Percentiles rank a stretch among this genome's conserved stretches.
phyloP scores from a whole-genome alignment of 495 filamentous ascomycete species.

The Margaritispora aquatica region DNA sequence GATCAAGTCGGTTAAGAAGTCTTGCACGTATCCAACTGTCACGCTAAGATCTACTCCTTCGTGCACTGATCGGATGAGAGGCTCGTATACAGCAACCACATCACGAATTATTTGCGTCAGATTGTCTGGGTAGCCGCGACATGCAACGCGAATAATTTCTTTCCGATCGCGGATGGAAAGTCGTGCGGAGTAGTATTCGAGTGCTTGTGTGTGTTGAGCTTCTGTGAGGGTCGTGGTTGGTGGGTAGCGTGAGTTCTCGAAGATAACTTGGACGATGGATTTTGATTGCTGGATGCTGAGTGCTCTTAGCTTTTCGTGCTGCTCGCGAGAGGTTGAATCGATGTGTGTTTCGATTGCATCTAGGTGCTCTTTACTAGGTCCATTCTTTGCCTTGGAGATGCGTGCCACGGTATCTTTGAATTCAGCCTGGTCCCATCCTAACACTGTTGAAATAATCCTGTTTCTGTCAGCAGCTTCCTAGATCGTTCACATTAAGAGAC shows the following conservation, averaged over 20 bases:
- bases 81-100: conserved; percentile 53
- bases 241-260: conserved; percentile 37
- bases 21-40: conserved; percentile 48
- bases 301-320: conserved; percentile 41
- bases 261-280: conserved; percentile 41
- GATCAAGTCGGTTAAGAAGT: conserved; percentile 56
- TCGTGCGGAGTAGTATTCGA: conserved; percentile 52
- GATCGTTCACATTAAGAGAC: not conserved
- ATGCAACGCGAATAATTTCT: conserved; percentile 49
- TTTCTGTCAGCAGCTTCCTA: not conserved
- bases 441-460: conserved; percentile 56
- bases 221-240: conserved; percentile 33
- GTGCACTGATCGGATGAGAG: conserved; percentile 56
- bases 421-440: conserved; percentile 54
- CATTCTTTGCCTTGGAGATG: conserved; percentile 44
- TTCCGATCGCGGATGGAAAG: conserved; percentile 57
- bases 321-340: conserved; percentile 30
- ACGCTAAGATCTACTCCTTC: conserved; percentile 56
- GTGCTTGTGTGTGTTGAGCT: conserved; percentile 43
- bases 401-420: conserved; percentile 46
- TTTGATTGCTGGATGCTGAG: conserved; percentile 27
- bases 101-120: conserved; percentile 52
- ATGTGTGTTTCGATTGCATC: conserved; percentile 43
- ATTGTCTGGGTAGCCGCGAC: conserved; percentile 51
- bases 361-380: conserved; percentile 41